Conservation (phyloP, 106 monocot species). For the Platanthera zijinensis region DNA sequence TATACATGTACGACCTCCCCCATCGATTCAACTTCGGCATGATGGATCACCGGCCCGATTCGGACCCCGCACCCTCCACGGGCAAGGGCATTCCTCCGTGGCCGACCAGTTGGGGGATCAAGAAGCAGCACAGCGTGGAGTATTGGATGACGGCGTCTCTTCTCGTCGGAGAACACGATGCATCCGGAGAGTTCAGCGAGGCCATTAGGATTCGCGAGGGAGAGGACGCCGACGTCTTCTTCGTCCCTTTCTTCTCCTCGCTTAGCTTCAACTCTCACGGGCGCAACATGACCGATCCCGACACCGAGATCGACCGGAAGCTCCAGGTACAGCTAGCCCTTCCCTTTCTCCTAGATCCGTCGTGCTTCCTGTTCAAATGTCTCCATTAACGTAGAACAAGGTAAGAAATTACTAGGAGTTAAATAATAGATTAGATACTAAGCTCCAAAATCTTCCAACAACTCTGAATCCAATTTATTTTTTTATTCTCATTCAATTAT, state of each 20-base stretch:
- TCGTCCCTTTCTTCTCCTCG: slow-evolving; percentile 97
- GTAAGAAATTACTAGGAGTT: not conserved
- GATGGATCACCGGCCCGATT: slow-evolving; percentile 22
- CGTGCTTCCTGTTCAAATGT: not conserved
- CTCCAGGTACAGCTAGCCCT: slow-evolving; percentile 36
- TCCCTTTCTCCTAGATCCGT: not conserved
- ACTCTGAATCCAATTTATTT: not conserved
- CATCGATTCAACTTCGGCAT: slow-evolving; percentile 79
- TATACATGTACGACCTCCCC: slow-evolving; percentile 93
- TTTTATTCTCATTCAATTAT: not conserved
- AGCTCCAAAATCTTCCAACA: not conserved
- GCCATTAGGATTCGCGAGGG: slow-evolving; percentile 58
- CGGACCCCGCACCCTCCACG: not conserved
- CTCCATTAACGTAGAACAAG: not conserved
- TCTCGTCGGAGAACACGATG: slow-evolving; percentile 5
- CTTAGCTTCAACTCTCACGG: slow-evolving; percentile 94
- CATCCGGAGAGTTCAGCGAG: slow-evolving; percentile 23
- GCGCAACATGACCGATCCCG: slow-evolving; percentile 89
- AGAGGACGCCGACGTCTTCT: slow-evolving; percentile 72
- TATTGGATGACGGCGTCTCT: slow-evolving; percentile 96
- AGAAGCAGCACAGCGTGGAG: slow-evolving; percentile 95
- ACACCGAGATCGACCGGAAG: slow-evolving; percentile 76
- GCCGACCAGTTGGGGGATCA: slow-evolving; percentile 53
- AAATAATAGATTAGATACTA: not conserved
- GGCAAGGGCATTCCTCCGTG: slow-evolving; percentile 41